Percentiles rank a stretch among this genome's conserved stretches.
These are phyloP conservation scores for Gentiana dahurica DNA, from an alignment of 257 asterid species.

Conservation along the genomic window DNA sequence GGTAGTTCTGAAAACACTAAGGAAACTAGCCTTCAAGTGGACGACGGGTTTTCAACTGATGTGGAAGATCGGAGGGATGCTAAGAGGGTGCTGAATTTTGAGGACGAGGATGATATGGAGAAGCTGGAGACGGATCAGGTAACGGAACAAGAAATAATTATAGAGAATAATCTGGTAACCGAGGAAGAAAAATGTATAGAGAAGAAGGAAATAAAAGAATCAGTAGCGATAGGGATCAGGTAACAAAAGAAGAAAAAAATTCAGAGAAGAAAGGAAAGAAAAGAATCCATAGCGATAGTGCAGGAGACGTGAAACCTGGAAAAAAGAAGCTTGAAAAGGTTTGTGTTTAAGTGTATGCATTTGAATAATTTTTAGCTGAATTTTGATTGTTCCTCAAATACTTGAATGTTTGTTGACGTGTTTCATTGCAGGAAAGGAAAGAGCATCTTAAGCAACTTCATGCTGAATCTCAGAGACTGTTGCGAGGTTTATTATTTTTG, in stretches of 20 bases:
- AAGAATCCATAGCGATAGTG: constrained; percentile 21
- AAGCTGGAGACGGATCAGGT: constrained; percentile 9
- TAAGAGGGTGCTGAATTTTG: constrained; percentile 35
- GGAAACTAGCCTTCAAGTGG: not conserved
- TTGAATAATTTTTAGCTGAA: not conserved
- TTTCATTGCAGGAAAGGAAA: constrained; percentile 50
- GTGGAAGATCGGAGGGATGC: constrained; percentile 19
- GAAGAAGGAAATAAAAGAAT: constrained; percentile 30
- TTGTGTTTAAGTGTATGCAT: not conserved
- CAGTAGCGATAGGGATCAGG: constrained; percentile 12
- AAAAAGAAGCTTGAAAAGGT: constrained; percentile 75
- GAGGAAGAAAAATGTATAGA: constrained; percentile 14
- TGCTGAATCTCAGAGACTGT: constrained; percentile 76
- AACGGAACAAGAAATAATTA: constrained; percentile 15
- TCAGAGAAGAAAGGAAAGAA: constrained; percentile 31
- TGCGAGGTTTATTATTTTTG: constrained; percentile 45
- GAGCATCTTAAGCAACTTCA: constrained; percentile 61
- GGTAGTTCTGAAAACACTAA: constrained; percentile 7
- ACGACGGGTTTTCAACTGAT: not conserved
- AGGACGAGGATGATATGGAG: constrained; percentile 4
- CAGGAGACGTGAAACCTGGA: constrained; percentile 20
- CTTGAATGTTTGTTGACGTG: constrained; percentile 4
- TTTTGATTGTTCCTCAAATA: not conserved
- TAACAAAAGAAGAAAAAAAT: constrained; percentile 7
- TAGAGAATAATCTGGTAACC: not conserved